Evolutionary conservation across 176 grass and related monocot species (phyloP), one percentile per base, ranked within the genome.

Genomic region (Thalia dealbata): DNA sequence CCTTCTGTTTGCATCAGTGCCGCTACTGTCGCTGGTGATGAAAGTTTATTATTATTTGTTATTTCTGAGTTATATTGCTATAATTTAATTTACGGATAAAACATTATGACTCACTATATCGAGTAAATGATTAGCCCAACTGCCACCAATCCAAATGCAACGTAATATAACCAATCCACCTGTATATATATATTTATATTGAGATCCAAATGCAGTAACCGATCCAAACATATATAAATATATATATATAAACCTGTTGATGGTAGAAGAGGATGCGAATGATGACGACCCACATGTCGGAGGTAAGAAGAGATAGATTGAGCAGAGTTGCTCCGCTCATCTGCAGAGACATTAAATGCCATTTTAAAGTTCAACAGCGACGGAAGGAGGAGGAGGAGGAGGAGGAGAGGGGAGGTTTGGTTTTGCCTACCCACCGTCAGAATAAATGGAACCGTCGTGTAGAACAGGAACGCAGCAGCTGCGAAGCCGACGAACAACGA

Each of bases 291-390:
- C 79, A 86, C 79, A 81, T 81, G 18, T 86, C 79, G 48, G 80
- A 79, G 26, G 84, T 82, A 21, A 82, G 70, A n/a, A 86, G 65
- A 13, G 84, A 86, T 1, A 82, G 70, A 86, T 86, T 86, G 21
- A 78, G 82, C 27, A 86, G 38, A 66, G 84, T 82, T 60, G 84
- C 73, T 50, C 84, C 84, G 71, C 75, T 86, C 84, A 86, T 86
- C 84, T 86, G 69, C 69, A 78, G 61, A 22, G 28, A 46, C n/a
- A n/a, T n/a, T n/a, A n/a, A n/a, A n/a, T n/a, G n/a, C n/a, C n/a
- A n/a, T n/a, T n/a, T n/a, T n/a, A n/a, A n/a, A n/a, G n/a, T n/a
- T n/a, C n/a, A n/a, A n/a, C n/a, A n/a, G n/a, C n/a, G n/a, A n/a
- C n/a, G n/a, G n/a, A n/a, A n/a, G n/a, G n/a, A n/a, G n/a, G n/a